Evolutionary conservation across 202 grass and related monocot species (phyloP).

Genomic region (Alloteropsis angusta): DNA sequence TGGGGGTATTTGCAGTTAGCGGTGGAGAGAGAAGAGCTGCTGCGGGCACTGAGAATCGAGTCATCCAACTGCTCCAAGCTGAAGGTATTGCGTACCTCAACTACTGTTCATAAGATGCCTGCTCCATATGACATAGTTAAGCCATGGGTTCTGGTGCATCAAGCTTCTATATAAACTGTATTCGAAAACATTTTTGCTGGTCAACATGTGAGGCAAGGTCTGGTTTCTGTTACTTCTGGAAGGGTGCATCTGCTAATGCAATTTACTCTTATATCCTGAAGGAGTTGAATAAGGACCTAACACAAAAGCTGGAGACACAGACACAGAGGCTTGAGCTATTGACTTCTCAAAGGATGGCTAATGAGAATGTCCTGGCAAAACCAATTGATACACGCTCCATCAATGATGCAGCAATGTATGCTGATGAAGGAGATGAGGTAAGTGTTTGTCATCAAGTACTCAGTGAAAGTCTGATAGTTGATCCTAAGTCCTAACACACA

Average conservation of each 20-base stretch:
- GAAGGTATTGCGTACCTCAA: conserved; percentile 50
- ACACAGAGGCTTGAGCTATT: conserved; percentile 85
- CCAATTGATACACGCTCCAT: conserved; percentile 41
- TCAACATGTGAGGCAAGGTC: background rate
- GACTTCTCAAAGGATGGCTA: conserved; percentile 66
- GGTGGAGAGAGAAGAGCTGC: conserved; percentile 91
- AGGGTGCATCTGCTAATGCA: conserved; percentile 13
- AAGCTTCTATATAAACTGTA: background rate
- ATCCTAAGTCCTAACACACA: background rate
- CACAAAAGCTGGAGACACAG: conserved; percentile 88
- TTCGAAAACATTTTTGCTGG: background rate
- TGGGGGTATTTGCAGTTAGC: conserved; percentile 52
- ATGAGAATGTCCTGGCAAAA: conserved; percentile 50
- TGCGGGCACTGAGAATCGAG: conserved; percentile 78
- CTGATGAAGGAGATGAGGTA: conserved; percentile 99
- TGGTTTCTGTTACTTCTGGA: background rate
- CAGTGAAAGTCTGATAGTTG: background rate
- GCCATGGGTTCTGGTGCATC: background rate
- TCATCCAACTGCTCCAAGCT: conserved; percentile 97
- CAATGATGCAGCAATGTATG: conserved; percentile 77
- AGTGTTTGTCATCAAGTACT: background rate
- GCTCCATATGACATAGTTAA: background rate
- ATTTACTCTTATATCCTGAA: conserved; percentile 32
- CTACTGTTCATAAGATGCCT: conserved; percentile 14
- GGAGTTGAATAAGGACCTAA: conserved; percentile 87